These are phyloP conservation scores for Theileria parva DNA, from an alignment of 169 alveolate species.

Conservation along the genomic window DNA sequence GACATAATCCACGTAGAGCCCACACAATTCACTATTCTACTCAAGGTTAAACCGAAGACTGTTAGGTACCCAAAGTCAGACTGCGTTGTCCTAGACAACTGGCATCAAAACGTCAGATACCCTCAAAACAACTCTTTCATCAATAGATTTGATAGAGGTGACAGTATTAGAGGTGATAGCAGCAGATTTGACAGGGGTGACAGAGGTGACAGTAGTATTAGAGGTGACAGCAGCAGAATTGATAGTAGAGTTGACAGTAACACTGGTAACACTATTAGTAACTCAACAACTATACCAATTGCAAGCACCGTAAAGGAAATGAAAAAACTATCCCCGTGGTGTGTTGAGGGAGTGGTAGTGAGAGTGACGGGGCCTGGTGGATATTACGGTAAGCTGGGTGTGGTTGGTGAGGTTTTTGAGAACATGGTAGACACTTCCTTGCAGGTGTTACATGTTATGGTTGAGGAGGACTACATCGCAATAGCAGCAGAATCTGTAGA, in stretches of 20 bases:
- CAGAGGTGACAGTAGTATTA: background rate
- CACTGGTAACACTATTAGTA: background rate
- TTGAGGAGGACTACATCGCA: slow-evolving; percentile 70
- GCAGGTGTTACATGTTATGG: slow-evolving; percentile 56
- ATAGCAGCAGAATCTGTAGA: slow-evolving; percentile 67
- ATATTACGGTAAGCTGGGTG: slow-evolving; percentile 50
- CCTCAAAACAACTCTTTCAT: too few relatives aligned
- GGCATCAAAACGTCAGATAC: slow-evolving; percentile 37
- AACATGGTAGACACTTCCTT: slow-evolving; percentile 55
- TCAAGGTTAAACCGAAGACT: slow-evolving; percentile 76
- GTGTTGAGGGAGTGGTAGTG: slow-evolving; percentile 43
- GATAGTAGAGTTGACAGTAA: background rate
- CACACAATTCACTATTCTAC: slow-evolving; percentile 73
- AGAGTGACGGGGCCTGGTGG: slow-evolving; percentile 56
- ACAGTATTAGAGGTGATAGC: slow-evolving; percentile 15
- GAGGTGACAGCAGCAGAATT: slow-evolving; percentile 5
- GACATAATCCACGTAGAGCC: slow-evolving; percentile 76
- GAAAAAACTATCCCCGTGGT: slow-evolving; percentile 26
- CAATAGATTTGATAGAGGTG: slow-evolving; percentile 1
- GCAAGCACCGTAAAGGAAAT: background rate
- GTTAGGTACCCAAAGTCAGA: slow-evolving; percentile 74
- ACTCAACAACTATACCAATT: background rate
- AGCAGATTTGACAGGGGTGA: background rate
- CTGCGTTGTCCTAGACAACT: slow-evolving; percentile 53
- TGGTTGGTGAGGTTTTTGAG: slow-evolving; percentile 55